Percentiles rank a stretch among this genome's conserved stretches.
Evolutionary conservation across 2,329 filamentous ascomycete species (phyloP).

Genomic region (Stachybotrys echinatus): DNA sequence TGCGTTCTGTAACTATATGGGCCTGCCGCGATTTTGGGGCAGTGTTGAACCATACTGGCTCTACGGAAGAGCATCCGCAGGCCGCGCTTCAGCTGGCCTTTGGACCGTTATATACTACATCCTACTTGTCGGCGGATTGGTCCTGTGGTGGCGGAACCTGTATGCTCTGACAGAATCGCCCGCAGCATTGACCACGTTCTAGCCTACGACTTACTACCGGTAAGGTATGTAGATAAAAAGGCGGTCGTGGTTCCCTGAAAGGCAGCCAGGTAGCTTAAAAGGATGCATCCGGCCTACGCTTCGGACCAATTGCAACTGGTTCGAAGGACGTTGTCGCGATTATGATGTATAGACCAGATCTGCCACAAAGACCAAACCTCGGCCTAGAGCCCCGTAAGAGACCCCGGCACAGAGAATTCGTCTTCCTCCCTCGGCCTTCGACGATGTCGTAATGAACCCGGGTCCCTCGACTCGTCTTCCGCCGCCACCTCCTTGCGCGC

Average conservation of each 20-base stretch:
- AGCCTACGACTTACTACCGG: constrained; percentile 9
- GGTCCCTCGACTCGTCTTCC: constrained; percentile 34
- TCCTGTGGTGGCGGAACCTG: constrained; percentile 65
- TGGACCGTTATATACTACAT: constrained; percentile 81
- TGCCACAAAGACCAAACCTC: not conserved
- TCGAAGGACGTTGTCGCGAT: too few relatives aligned
- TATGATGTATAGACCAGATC: too few relatives aligned
- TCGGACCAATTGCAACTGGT: too few relatives aligned
- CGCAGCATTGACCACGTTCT: constrained; percentile 22
- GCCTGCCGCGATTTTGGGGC: constrained; percentile 82
- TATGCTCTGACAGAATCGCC: constrained; percentile 62
- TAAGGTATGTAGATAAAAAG: too few relatives aligned
- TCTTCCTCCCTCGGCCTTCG: constrained; percentile 30
- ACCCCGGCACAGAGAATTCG: constrained; percentile 41
- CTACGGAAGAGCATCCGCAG: constrained; percentile 14
- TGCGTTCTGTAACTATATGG: constrained; percentile 88
- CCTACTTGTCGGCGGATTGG: constrained; percentile 65
- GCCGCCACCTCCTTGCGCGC: constrained; percentile 40
- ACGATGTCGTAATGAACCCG: constrained; percentile 32
- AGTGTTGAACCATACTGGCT: constrained; percentile 54
- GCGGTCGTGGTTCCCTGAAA: too few relatives aligned
- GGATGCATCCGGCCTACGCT: too few relatives aligned
- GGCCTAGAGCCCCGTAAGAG: constrained; percentile 34
- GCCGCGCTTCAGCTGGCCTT: constrained; percentile 11
- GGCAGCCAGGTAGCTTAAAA: too few relatives aligned